Conservation (phyloP, 2,329 filamentous ascomycete species). For the Epichloe sp. region DNA sequence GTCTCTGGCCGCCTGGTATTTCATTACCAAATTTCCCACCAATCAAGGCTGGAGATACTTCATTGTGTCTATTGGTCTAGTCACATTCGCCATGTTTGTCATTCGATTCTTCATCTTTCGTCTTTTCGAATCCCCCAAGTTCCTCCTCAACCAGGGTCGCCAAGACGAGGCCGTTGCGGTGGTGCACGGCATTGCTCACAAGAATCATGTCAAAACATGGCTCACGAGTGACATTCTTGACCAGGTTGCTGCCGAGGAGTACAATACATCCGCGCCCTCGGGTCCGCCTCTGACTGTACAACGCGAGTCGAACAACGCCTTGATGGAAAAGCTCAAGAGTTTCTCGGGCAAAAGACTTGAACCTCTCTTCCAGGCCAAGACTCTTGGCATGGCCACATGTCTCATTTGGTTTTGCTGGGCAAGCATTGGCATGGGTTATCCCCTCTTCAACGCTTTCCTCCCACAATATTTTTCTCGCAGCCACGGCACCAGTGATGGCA, state of each 20-base stretch:
- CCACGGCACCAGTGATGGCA: slow-evolving; percentile 23
- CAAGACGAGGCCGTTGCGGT: slow-evolving; percentile 70
- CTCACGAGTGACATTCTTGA: slow-evolving; percentile 58
- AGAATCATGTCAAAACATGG: slow-evolving; percentile 60
- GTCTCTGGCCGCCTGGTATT: slow-evolving; percentile 61
- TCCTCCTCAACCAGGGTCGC: slow-evolving; percentile 60
- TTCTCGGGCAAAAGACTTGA: slow-evolving; percentile 56
- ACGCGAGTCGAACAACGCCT: slow-evolving; percentile 23
- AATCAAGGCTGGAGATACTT: slow-evolving; percentile 69
- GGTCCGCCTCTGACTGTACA: slow-evolving; percentile 4
- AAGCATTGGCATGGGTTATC: slow-evolving; percentile 75
- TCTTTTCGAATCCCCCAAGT: slow-evolving; percentile 78
- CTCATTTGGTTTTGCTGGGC: slow-evolving; percentile 71
- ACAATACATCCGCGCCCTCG: slow-evolving; percentile 15
- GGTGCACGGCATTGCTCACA: slow-evolving; percentile 62
- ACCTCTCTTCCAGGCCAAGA: slow-evolving; percentile 48
- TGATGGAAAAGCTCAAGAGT: slow-evolving; percentile 46
- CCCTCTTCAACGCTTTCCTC: slow-evolving; percentile 82
- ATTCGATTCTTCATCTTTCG: slow-evolving; percentile 69
- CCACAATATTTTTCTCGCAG: slow-evolving; percentile 63
- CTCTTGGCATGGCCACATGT: slow-evolving; percentile 35
- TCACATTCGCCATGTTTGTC: slow-evolving; percentile 66
- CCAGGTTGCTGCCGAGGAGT: slow-evolving; percentile 34
- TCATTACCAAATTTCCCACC: slow-evolving; percentile 54
- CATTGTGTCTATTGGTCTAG: slow-evolving; percentile 54